Evolutionary conservation across 2,329 filamentous ascomycete species (phyloP).

Genomic region (Aaosphaeria pasadenensis): DNA sequence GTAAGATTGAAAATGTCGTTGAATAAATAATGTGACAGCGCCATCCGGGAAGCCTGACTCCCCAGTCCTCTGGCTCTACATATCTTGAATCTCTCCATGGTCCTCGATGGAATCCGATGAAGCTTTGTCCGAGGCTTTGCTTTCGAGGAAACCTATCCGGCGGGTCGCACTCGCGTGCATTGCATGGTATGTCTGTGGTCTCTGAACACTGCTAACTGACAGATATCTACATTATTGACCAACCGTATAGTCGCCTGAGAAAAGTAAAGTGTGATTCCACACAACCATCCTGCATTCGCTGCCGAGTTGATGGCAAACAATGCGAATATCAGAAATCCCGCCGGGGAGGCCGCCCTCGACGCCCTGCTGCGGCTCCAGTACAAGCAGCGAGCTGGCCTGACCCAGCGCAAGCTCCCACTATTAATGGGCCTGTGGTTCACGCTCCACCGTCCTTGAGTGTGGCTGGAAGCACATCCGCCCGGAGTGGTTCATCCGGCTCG

Average conservation of each 20-base stretch:
- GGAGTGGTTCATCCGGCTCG: not conserved
- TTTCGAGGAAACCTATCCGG: conserved; percentile 1
- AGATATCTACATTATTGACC: not conserved
- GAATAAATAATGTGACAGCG: too few species aligned
- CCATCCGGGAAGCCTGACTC: not conserved
- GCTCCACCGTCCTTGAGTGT: not conserved
- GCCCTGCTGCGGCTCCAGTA: conserved; percentile 3
- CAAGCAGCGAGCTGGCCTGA: not conserved
- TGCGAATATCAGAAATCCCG: conserved; percentile 20
- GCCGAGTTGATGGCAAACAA: conserved; percentile 10
- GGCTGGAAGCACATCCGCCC: conserved; percentile 1
- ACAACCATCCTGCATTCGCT: conserved; percentile 10
- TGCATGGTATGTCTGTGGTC: conserved; percentile 7
- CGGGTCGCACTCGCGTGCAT: conserved; percentile 18
- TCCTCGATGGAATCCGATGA: not conserved
- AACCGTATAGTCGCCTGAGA: conserved; percentile 5
- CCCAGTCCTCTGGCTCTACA: not conserved
- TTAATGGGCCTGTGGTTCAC: not conserved
- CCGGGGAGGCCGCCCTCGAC: conserved; percentile 11
- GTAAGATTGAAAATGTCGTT: not conserved
- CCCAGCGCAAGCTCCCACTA: not conserved
- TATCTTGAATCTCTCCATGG: not conserved
- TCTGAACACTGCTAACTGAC: not conserved
- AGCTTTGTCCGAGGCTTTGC: not conserved
- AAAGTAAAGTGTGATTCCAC: conserved; percentile 16